phyloP scores from a whole-genome alignment of 306 rosid species.

The Gillenia trifoliata region DNA sequence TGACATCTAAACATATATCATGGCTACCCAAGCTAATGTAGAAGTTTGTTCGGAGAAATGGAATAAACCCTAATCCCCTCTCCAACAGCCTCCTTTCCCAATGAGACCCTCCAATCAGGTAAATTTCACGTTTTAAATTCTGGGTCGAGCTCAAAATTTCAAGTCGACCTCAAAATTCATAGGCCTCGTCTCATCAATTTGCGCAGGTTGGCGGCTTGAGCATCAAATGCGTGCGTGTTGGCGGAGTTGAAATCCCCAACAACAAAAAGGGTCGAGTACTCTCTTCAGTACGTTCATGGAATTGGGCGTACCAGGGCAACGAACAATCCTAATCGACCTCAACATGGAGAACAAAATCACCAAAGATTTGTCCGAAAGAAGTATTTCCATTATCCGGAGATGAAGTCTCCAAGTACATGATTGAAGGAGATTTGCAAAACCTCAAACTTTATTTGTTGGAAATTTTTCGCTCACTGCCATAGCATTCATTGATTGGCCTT shows the following conservation, averaged over 20 bases:
- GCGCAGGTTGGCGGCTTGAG: slow-evolving; percentile 42
- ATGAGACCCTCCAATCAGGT: slow-evolving; percentile 45
- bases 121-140: not conserved
- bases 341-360: slow-evolving; percentile 78
- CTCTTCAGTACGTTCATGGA: slow-evolving; percentile 90
- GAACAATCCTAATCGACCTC: slow-evolving; percentile 58
- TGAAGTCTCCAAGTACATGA: slow-evolving; percentile 79
- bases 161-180: not conserved
- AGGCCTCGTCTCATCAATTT: not conserved
- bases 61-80: slow-evolving; percentile 25
- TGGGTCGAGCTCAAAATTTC: slow-evolving; percentile 6
- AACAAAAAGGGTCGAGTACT: slow-evolving; percentile 74
- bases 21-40: too few species aligned
- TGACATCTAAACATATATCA: too few species aligned
- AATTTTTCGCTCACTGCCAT: not conserved
- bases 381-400: slow-evolving; percentile 67
- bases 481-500: too few species aligned
- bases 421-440: slow-evolving; percentile 78
- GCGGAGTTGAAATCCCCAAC: slow-evolving; percentile 89
- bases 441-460: not conserved
- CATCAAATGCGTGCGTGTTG: slow-evolving; percentile 75
- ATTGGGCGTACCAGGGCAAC: slow-evolving; percentile 70
- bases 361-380: slow-evolving; percentile 72
- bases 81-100: slow-evolving; percentile 42
- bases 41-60: too few species aligned